phyloP scores from a whole-genome alignment of 2,329 filamentous ascomycete genomes.

The Paecilomyces dactylethromorphus region DNA sequence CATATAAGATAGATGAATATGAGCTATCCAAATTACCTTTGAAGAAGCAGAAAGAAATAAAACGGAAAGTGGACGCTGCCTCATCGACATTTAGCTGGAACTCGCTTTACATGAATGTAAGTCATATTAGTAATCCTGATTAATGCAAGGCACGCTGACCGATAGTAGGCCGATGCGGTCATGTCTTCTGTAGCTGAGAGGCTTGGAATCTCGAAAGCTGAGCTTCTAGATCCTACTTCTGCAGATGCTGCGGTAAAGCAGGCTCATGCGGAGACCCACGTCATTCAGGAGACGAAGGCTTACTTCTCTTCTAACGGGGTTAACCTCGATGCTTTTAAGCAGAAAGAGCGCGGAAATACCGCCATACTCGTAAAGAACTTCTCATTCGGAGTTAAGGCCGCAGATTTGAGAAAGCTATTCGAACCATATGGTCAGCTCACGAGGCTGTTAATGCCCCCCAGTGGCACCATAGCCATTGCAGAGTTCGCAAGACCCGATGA shows the following conservation, averaged over 20 bases:
- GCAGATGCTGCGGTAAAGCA: constrained; percentile 93
- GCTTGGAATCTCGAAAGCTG: constrained; percentile 82
- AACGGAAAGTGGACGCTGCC: constrained; percentile 72
- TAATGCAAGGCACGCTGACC: not conserved
- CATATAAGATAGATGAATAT: constrained; percentile 78
- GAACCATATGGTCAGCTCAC: constrained; percentile 78
- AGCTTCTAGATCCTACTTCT: constrained; percentile 90
- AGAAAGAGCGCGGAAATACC: constrained; percentile 73
- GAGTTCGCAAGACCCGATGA: constrained; percentile 75
- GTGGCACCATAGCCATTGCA: constrained; percentile 87
- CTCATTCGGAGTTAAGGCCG: constrained; percentile 69
- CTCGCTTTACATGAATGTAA: constrained; percentile 94
- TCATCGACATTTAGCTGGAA: constrained; percentile 92
- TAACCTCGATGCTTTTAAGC: constrained; percentile 86
- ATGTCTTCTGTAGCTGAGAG: constrained; percentile 82
- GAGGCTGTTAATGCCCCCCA: constrained; percentile 83
- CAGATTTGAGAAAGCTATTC: constrained; percentile 74
- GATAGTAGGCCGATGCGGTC: constrained; percentile 63
- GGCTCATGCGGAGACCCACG: constrained; percentile 89
- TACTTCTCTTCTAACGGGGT: constrained; percentile 86
- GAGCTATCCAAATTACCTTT: constrained; percentile 83
- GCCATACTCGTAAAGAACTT: constrained; percentile 94
- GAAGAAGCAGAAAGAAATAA: constrained; percentile 89
- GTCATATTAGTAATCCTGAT: constrained; percentile 8
- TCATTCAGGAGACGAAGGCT: constrained; percentile 92